Evolutionary conservation across 148 eudicot genomes (phyloP).

Genomic region (Silene latifolia): DNA sequence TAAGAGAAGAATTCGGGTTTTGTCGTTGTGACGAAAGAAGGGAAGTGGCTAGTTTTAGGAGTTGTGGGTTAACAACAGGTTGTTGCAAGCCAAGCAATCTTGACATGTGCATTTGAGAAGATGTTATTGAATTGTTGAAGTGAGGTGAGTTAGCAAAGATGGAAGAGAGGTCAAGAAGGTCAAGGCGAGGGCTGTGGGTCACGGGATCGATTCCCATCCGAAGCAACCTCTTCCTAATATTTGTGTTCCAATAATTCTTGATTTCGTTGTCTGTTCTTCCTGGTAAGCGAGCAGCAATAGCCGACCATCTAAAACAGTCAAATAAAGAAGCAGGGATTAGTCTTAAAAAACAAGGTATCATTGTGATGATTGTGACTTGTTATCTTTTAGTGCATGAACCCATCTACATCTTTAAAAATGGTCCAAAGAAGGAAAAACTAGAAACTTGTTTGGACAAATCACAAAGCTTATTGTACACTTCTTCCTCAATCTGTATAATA

Average conservation of each 20-base stretch:
- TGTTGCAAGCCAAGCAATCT: slow-evolving; percentile 49
- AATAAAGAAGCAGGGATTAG: slow-evolving; percentile 22
- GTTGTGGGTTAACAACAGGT: slow-evolving; percentile 56
- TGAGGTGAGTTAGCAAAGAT: slow-evolving; percentile 42
- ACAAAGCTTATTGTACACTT: slow-evolving; percentile 6
- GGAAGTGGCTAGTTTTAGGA: slow-evolving; percentile 61
- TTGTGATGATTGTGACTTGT: slow-evolving; percentile 18
- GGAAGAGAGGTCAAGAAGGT: slow-evolving; percentile 73
- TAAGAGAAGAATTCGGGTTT: slow-evolving; percentile 32
- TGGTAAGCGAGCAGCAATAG: slow-evolving; percentile 87
- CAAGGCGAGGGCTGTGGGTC: slow-evolving; percentile 87
- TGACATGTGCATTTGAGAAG: slow-evolving; percentile 55
- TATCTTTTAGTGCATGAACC: slow-evolving; percentile 21
- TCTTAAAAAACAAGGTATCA: slow-evolving; percentile 17
- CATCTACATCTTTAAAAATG: slow-evolving; percentile 17
- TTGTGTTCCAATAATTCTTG: slow-evolving; percentile 96
- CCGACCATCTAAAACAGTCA: slow-evolving; percentile 76
- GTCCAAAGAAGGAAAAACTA: slow-evolving; percentile 19
- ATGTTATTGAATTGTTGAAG: slow-evolving; percentile 32
- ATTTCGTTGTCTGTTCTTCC: slow-evolving; percentile 96
- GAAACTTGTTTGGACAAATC: background rate
- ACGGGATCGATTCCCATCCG: slow-evolving; percentile 96
- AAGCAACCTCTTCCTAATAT: slow-evolving; percentile 71
- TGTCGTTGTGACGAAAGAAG: slow-evolving; percentile 42
- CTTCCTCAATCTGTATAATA: background rate